Evolutionary conservation across 306 rosid genomes (phyloP).

Genomic region (Dicorynia guianensis): DNA sequence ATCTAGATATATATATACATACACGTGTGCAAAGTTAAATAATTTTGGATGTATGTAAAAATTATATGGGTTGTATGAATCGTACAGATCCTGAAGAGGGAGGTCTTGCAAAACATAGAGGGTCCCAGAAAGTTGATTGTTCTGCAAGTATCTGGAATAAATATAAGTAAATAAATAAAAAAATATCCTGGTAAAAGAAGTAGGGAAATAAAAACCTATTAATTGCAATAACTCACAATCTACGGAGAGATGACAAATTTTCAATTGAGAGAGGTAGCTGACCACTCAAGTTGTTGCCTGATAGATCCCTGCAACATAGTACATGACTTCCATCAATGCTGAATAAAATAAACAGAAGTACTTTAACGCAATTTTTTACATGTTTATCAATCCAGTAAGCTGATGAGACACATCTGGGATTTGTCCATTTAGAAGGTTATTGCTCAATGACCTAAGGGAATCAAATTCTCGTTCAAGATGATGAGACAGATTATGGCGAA

Average conservation of each 20-base stretch:
- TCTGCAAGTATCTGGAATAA: conserved; percentile 72
- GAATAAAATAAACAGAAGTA: conserved; percentile 18
- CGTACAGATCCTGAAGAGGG: conserved; percentile 74
- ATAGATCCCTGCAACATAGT: conserved; percentile 63
- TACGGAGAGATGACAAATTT: conserved; percentile 64
- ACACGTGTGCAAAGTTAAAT: conserved; percentile 8
- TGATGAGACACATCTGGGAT: conserved; percentile 66
- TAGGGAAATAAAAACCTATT: background rate
- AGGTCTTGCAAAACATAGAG: conserved; percentile 76
- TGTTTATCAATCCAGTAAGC: conserved; percentile 53
- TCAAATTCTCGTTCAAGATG: conserved; percentile 24
- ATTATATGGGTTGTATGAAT: conserved; percentile 45
- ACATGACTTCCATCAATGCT: conserved; percentile 25
- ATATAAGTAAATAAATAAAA: conserved; percentile 1
- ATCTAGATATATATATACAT: background rate
- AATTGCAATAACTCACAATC: conserved; percentile 59
- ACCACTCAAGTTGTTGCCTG: conserved; percentile 73
- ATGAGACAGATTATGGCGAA: conserved; percentile 11
- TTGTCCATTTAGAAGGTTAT: conserved; percentile 62
- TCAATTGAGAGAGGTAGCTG: conserved; percentile 72
- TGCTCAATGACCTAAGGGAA: conserved; percentile 54
- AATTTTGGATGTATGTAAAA: conserved; percentile 21
- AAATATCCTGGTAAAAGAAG: background rate
- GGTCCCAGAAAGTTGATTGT: conserved; percentile 71
- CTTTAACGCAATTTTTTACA: conserved; percentile 46